Conservation (phyloP, 2,329 filamentous ascomycete species). For the Cladosporium halotolerans region DNA sequence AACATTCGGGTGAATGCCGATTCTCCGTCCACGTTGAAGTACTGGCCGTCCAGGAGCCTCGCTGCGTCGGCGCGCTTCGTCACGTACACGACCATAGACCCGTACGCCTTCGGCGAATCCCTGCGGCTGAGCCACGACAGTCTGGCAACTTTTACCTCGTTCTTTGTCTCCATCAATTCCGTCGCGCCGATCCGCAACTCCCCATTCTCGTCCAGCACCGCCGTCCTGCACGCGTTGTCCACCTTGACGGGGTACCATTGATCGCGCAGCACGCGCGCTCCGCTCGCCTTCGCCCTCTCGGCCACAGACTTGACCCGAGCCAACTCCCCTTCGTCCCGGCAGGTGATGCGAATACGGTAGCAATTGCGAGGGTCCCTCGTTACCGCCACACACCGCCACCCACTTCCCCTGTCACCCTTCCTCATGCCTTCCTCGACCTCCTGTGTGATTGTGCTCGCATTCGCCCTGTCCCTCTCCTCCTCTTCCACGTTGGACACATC, state of each 20-base stretch:
- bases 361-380: too few relatives aligned
- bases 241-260: constrained; percentile 11
- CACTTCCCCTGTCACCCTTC: background rate
- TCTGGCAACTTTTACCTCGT: constrained; percentile 9
- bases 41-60: too few relatives aligned
- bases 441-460: background rate
- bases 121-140: constrained; percentile 9
- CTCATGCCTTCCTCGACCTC: constrained; percentile 10
- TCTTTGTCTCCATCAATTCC: constrained; percentile 9
- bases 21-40: too few relatives aligned
- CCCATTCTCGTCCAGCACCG: background rate
- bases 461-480: constrained; percentile 3
- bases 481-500: constrained; percentile 11
- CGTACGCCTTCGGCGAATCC: constrained; percentile 4
- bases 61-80: too few relatives aligned
- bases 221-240: constrained; percentile 8
- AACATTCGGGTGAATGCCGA: too few relatives aligned
- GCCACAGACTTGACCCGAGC: constrained; percentile 3
- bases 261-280: constrained; percentile 8
- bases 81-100: constrained; percentile 11
- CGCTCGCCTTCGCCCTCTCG: background rate
- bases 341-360: constrained; percentile 2
- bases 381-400: too few relatives aligned
- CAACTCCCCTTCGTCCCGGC: constrained; percentile 3
- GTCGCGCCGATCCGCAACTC: background rate